Base-by-base conservation (phyloP, 2,329 filamentous ascomycete species). In the Stylonectria norvegica region DNA sequence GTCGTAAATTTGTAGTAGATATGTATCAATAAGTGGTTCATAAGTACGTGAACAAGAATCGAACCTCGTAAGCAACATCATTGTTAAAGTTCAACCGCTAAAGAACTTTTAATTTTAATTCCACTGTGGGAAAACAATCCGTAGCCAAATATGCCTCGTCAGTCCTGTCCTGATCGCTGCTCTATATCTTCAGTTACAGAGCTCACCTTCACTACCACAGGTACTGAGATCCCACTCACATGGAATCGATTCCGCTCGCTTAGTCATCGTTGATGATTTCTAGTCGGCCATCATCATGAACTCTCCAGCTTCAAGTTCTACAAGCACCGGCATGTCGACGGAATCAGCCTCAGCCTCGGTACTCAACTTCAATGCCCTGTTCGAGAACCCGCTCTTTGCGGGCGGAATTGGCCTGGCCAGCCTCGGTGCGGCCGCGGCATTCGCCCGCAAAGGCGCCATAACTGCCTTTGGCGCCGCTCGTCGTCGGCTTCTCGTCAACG, bases 401-500 rank as follows among this genome's bases (percentile, higher is more conserved):
- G 78, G 79, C 69, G 90, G 93, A 55, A 87, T 97, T 55, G 93
- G 93, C 53, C 85, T 98, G 38, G 93, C 90, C 45, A 87, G 86
- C 20, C 75, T 98, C 37, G 93, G 89, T 48, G 88, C 89, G 22
- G 85, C 79, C 28, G 78, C 89, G 20, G 85, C 89, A 10, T 79
- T 95, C 53, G 87, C 83, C 20, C 89, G 93, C 48, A 85, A 85
- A 59, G 87, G 86, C 22, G 64, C 86, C 43, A 78, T 90, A 45
- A 73, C 81, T 55, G 81, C 81, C 39, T 82, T 84, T n/a, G 77
- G 78, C 30, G 74, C 94, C 41, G 69, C 95, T 43, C 86, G 88
- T 35, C 83, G 85, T 38, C 87, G 91, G 34, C 81, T 98, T 68
- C 81, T 98, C 20, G 88, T 97, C 56, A 89, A 96, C 57, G 82